These are phyloP conservation scores for Mrakia gelida DNA, from an alignment of 768 basidiomycete genomes.

Conservation along the genomic window DNA sequence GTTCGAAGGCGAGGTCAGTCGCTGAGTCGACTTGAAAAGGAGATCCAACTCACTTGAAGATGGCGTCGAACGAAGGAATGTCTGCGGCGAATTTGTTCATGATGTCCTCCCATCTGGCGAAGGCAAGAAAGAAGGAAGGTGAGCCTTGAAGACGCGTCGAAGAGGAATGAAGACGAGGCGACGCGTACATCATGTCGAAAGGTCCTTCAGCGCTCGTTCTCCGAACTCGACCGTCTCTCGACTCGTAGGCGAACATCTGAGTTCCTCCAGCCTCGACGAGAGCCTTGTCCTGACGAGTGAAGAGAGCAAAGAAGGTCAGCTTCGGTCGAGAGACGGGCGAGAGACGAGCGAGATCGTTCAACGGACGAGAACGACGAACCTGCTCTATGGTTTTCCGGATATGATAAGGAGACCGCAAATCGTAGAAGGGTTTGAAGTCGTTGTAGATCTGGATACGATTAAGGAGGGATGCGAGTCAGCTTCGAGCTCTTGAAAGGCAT, in stretches of 20 bases:
- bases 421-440: slow-evolving; percentile 16
- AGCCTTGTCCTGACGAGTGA: background rate
- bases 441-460: background rate
- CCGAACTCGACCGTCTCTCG: background rate
- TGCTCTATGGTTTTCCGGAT: background rate
- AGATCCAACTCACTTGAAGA: slow-evolving; percentile 1
- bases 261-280: slow-evolving; percentile 1
- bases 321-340: background rate
- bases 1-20: background rate
- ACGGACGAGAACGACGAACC: background rate
- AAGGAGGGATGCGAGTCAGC: background rate
- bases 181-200: background rate
- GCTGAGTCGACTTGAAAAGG: background rate
- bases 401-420: background rate
- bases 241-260: background rate
- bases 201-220: slow-evolving; percentile 6
- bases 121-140: background rate
- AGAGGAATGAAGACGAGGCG: background rate
- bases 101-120: slow-evolving; percentile 12
- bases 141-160: background rate
- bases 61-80: background rate
- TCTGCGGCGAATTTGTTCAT: slow-evolving; percentile 2
- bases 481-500: background rate
- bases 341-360: background rate
- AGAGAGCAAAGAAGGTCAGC: background rate